A percentile compares a stretch with the other conserved stretches of the same genome.
These are phyloP conservation scores for Penicillium palitans DNA, from an alignment of 2,329 filamentous ascomycete genomes.

Conservation along the genomic window DNA sequence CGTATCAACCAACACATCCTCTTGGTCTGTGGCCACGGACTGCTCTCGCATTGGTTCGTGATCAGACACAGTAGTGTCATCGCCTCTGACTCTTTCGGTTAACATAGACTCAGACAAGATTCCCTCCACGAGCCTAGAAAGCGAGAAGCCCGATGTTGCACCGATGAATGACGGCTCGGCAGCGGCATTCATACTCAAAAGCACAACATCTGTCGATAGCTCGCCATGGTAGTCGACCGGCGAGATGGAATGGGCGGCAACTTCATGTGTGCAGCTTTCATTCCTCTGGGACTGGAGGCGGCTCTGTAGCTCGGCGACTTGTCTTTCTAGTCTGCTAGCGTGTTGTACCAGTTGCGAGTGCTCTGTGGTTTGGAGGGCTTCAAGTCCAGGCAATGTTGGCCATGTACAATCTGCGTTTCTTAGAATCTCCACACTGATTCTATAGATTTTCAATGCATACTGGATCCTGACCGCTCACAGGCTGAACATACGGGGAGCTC, in stretches of 20 bases:
- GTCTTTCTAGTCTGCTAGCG: background rate
- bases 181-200: background rate
- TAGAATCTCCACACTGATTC: background rate
- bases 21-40: background rate
- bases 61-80: background rate
- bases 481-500: background rate
- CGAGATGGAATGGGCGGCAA: background rate
- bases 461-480: background rate
- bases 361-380: background rate
- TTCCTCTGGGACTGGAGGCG: background rate
- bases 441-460: background rate
- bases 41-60: background rate
- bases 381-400: background rate
- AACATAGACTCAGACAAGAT: background rate
- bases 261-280: background rate
- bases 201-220: background rate
- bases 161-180: background rate
- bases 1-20: background rate
- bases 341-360: background rate
- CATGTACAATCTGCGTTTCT: background rate
- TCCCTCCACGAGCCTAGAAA: background rate
- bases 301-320: background rate
- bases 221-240: background rate
- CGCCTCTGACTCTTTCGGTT: background rate
- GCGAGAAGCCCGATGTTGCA: background rate